These are phyloP conservation scores for Skeletonema grethae DNA, from an alignment of 108 stramenopile genomes.

Conservation along the genomic window DNA sequence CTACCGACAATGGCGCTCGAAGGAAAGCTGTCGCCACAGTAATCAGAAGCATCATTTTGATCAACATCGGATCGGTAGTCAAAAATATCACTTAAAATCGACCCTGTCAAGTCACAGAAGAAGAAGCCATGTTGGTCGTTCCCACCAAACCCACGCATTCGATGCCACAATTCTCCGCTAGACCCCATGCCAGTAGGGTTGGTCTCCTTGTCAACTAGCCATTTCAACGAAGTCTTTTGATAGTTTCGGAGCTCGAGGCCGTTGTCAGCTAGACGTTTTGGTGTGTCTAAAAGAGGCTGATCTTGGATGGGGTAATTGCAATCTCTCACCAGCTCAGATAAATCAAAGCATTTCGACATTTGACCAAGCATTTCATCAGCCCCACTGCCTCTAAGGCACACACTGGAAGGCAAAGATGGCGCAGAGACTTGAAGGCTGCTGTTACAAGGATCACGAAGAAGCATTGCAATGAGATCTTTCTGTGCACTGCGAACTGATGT, in stretches of 20 bases:
- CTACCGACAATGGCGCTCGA: slow-evolving; percentile 12
- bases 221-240: slow-evolving; percentile 30
- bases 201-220: slow-evolving; percentile 37
- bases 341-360: slow-evolving; percentile 30
- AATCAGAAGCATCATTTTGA: slow-evolving; percentile 15
- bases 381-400: slow-evolving; percentile 13
- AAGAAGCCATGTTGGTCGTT: slow-evolving; percentile 11
- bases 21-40: slow-evolving; percentile 13
- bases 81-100: slow-evolving; percentile 17
- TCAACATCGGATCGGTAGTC: slow-evolving; percentile 13
- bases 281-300: slow-evolving; percentile 22
- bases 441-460: slow-evolving; percentile 27
- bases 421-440: slow-evolving; percentile 11
- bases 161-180: slow-evolving; percentile 29
- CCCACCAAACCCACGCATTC: slow-evolving; percentile 14
- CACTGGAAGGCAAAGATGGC: slow-evolving; percentile 19
- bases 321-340: slow-evolving; percentile 36
- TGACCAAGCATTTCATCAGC: slow-evolving; percentile 1
- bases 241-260: slow-evolving; percentile 33
- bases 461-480: slow-evolving; percentile 28
- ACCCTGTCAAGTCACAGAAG: slow-evolving; percentile 33
- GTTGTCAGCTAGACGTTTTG: slow-evolving; percentile 31
- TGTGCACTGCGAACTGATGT: slow-evolving; percentile 26
- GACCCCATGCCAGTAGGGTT: slow-evolving; percentile 30
- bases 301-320: slow-evolving; percentile 29